These are phyloP conservation scores for Kalmusia sp. DNA, from an alignment of 2,329 filamentous ascomycete genomes.

Conservation along the genomic window DNA sequence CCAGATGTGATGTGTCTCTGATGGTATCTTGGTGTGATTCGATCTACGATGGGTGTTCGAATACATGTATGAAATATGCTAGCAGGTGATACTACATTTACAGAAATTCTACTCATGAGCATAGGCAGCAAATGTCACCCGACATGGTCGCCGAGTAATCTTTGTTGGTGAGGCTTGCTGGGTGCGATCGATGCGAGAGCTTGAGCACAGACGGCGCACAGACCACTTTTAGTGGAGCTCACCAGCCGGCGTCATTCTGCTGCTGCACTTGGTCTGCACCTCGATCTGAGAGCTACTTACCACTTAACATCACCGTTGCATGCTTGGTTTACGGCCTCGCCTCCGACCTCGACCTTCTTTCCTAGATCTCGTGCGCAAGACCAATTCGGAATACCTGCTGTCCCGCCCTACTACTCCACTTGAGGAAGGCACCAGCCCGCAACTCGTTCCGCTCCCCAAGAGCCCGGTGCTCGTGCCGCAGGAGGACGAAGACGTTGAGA, in stretches of 20 bases:
- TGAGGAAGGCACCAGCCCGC: slow-evolving; percentile 37
- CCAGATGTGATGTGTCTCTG: too few species aligned
- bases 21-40: too few species aligned
- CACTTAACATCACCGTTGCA: slow-evolving; percentile 44
- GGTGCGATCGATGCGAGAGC: slow-evolving; percentile 2
- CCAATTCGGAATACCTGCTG: slow-evolving; percentile 57
- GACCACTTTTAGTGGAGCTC: slow-evolving; percentile 3
- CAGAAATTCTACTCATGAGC: too few species aligned
- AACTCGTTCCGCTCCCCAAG: slow-evolving; percentile 43
- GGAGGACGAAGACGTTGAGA: slow-evolving; percentile 26
- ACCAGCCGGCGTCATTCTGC: slow-evolving; percentile 11
- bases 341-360: slow-evolving; percentile 67
- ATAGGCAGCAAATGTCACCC: too few species aligned
- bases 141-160: too few species aligned
- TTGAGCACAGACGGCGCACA: slow-evolving; percentile 11
- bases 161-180: too few species aligned
- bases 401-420: slow-evolving; percentile 29
- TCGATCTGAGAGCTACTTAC: slow-evolving; percentile 17
- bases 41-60: too few species aligned
- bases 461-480: slow-evolving; percentile 41
- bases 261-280: slow-evolving; percentile 10
- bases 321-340: slow-evolving; percentile 66
- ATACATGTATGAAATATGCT: too few species aligned
- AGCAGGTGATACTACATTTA: too few species aligned
- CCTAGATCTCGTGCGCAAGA: slow-evolving; percentile 65